Percentiles rank a stretch among this genome's conserved stretches.
These are phyloP conservation scores for Acanthamoeba lenticulata DNA, from an alignment of 208 protist species.

Conservation along the genomic window DNA sequence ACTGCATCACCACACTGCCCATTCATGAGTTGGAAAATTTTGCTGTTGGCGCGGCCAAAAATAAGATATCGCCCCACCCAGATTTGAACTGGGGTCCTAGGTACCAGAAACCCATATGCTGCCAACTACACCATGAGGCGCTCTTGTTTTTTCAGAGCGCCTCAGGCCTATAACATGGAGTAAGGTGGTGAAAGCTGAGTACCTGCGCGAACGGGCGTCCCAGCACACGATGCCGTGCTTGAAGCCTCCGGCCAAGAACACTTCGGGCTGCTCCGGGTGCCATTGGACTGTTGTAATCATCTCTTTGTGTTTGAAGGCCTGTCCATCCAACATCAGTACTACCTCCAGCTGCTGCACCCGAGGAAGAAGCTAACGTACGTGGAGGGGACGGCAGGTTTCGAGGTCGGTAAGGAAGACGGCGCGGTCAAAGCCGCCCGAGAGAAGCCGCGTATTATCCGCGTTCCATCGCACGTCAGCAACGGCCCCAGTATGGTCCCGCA, in stretches of 20 bases:
- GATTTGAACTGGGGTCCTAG: constrained; percentile 16
- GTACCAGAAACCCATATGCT: not conserved
- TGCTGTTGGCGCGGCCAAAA: not conserved
- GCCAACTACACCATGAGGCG: constrained; percentile 15
- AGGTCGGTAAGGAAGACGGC: not conserved
- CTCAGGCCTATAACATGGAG: not conserved
- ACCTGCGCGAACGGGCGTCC: constrained; percentile 33
- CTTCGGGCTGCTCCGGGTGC: constrained; percentile 13
- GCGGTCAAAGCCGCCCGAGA: constrained; percentile 48
- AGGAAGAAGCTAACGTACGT: not conserved
- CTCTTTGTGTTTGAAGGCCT: constrained; percentile 54
- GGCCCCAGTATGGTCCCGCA: not conserved
- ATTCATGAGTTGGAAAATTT: not conserved
- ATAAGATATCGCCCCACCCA: not conserved
- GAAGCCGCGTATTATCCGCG: not conserved
- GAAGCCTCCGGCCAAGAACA: constrained; percentile 43
- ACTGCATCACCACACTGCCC: not conserved
- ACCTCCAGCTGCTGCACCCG: too few species aligned
- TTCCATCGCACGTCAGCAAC: constrained; percentile 53
- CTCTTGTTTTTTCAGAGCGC: not conserved
- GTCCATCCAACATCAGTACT: not conserved
- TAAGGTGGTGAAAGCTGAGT: not conserved
- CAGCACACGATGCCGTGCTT: constrained; percentile 3
- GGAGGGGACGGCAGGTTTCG: not conserved
- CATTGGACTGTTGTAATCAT: constrained; percentile 31